These are phyloP conservation scores for Penicillium turbatum DNA, from an alignment of 495 filamentous ascomycete species.

Conservation along the genomic window DNA sequence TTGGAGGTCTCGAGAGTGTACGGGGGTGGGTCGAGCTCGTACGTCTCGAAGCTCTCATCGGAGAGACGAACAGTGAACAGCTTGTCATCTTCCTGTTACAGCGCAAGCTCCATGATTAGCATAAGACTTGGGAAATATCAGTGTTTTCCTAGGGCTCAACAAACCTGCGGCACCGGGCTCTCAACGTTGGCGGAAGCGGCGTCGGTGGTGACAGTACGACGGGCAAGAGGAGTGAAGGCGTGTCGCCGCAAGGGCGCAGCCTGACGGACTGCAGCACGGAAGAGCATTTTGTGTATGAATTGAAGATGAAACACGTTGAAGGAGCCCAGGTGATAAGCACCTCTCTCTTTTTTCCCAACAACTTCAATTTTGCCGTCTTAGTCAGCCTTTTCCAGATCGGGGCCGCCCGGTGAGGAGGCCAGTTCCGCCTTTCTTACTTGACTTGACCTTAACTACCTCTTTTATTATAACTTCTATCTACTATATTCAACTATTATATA, in stretches of 20 bases:
- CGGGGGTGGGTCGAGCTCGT: constrained; percentile 91
- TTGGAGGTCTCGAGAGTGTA: constrained; percentile 92
- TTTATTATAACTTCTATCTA: too few species aligned
- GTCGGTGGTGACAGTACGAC: constrained; percentile 85
- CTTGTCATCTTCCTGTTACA: constrained; percentile 82
- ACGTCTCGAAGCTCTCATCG: constrained; percentile 98
- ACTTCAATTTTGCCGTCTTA: constrained; percentile 9
- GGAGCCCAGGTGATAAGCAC: constrained; percentile 4
- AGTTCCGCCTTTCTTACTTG: background rate
- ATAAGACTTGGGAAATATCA: constrained; percentile 5
- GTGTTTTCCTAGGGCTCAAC: constrained; percentile 52
- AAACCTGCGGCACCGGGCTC: constrained; percentile 62
- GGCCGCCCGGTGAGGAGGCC: constrained; percentile 9
- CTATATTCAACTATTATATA: too few species aligned
- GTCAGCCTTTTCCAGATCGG: constrained; percentile 9
- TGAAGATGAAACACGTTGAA: constrained; percentile 15
- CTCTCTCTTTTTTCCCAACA: constrained; percentile 11
- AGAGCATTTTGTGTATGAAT: constrained; percentile 40
- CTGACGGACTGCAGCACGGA: constrained; percentile 43
- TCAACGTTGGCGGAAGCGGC: constrained; percentile 87
- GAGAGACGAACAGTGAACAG: constrained; percentile 88
- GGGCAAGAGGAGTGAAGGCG: constrained; percentile 51
- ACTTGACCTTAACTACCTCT: too few species aligned
- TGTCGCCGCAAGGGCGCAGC: constrained; percentile 51
- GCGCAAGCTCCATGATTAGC: constrained; percentile 24